phyloP scores from a whole-genome alignment of 495 filamentous ascomycete genomes.

The Thermochaetoides thermophila region DNA sequence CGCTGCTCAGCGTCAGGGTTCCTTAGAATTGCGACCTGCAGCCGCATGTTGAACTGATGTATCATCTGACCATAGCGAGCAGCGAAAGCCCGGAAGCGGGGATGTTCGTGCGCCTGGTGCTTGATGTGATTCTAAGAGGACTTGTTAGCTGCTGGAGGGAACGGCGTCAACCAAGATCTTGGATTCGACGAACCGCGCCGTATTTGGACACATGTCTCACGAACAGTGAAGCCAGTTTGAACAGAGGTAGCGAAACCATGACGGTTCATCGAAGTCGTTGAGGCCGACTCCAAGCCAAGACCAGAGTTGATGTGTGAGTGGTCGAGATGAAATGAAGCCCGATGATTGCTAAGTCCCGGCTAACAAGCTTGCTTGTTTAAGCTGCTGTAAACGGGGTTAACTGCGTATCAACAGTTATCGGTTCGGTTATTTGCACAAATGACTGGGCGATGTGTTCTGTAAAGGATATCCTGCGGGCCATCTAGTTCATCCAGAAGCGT shows the following conservation, averaged over 20 bases:
- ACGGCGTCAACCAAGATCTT: no score
- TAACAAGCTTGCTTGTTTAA: no score
- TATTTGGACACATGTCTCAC: conserved; percentile 44
- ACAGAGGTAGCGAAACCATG: conserved; percentile 39
- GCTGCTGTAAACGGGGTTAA: no score
- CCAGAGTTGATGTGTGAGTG: no score
- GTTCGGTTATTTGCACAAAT: no score
- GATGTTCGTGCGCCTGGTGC: conserved; percentile 85
- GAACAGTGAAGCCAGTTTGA: conserved; percentile 34
- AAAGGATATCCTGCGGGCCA: no score
- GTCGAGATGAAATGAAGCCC: no score
- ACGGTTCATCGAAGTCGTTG: not conserved
- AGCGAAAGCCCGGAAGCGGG: conserved; percentile 71
- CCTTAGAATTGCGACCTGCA: conserved; percentile 71
- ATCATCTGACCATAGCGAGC: conserved; percentile 54
- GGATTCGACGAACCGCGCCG: conserved; percentile 30
- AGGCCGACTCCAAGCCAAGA: not conserved
- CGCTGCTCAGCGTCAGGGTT: conserved; percentile 49
- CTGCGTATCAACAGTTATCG: no score
- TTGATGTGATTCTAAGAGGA: conserved; percentile 73
- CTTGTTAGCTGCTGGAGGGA: not conserved
- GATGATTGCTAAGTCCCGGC: no score
- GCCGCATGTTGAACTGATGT: conserved; percentile 86
- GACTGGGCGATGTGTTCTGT: no score
- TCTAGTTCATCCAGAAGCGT: no score